Evolutionary conservation across 1,139 yeast species (phyloP), one percentile per base, ranked within the genome.

Genomic region (Protomyces pachydermus): DNA sequence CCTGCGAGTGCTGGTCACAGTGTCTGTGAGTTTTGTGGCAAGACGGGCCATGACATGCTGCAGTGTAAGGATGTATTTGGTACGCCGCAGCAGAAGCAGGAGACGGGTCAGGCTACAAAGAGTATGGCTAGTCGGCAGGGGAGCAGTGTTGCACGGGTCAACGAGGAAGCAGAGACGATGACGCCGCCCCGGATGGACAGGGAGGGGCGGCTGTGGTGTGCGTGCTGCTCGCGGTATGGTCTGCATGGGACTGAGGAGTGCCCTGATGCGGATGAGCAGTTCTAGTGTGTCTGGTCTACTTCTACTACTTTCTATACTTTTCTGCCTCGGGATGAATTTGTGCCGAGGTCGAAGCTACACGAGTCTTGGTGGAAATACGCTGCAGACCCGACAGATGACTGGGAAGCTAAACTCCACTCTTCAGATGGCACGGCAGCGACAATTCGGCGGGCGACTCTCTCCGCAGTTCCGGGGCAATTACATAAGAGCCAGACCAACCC

Each of bases 61-160:
- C 38, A 50, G 12, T 58, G 62, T 46, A 39, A 42, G 23, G 46
- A 45, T 20, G 62, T 58, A 18, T 58, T 58, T 52, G 62, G 62
- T 9, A 46, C 48, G 48, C 48, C 48, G 48, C 48, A n/a, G 25
- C 12, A 12, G 16, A 37, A 37, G 42, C 42, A 37, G 14, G 8
- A 28, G 32, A 6, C 8, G 32, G 32, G 32, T 28, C 32, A 28
- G 32, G 32, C 32, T 4, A 28, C 32, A 28, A 28, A 6, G 1
- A 28, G 8, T 28, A 28, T 28, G 32, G 8, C 32, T 28, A 8
- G 32, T 6, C 32, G 32, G 9, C 32, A 28, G 8, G 32, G 32
- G 32, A 28, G 32, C 32, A 28, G 32, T 28, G 32, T 28, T 28
- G 32, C 8, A 1, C 5, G 32, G 32, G 32, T 28, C 32, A 28